Percentiles rank a stretch among this genome's conserved stretches.
Conservation (phyloP, 371 early-diverging fungal species). For the Rhizopus sp. region DNA sequence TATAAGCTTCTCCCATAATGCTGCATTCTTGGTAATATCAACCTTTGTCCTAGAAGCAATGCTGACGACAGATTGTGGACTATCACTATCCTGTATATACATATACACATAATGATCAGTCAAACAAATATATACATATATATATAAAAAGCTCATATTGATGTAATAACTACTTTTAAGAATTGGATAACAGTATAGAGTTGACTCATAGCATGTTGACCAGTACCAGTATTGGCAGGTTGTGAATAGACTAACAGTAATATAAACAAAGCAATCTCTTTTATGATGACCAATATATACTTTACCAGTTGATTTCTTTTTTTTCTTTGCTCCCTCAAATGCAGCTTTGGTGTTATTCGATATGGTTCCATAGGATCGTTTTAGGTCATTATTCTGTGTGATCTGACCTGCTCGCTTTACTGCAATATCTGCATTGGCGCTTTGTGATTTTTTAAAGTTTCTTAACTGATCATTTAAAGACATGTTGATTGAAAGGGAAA, state of each 20-base stretch:
- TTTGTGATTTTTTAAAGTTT: constrained; percentile 42
- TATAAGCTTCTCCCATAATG: constrained; percentile 60
- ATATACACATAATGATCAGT: constrained; percentile 9
- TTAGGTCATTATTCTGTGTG: constrained; percentile 4
- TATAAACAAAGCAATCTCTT: neutral
- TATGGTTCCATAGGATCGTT: constrained; percentile 24
- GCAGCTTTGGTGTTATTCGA: constrained; percentile 44
- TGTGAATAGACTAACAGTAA: constrained; percentile 48
- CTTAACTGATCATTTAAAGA: constrained; percentile 36
- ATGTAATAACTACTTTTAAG: constrained; percentile 41
- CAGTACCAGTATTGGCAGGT: constrained; percentile 62
- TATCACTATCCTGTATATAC: constrained; percentile 51
- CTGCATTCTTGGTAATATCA: constrained; percentile 58
- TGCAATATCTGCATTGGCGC: constrained; percentile 40
- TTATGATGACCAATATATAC: neutral
- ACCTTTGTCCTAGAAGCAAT: constrained; percentile 59
- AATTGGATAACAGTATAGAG: constrained; percentile 61
- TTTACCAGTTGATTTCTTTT: constrained; percentile 42
- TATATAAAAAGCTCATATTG: constrained; percentile 1
- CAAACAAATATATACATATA: neutral
- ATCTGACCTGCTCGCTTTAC: constrained; percentile 42
- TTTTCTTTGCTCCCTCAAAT: constrained; percentile 33
- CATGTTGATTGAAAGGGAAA: constrained; percentile 10
- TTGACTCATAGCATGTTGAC: constrained; percentile 64
- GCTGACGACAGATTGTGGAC: constrained; percentile 69